phyloP scores from a whole-genome alignment of 441 rosid species.

The Breynia disticha region DNA sequence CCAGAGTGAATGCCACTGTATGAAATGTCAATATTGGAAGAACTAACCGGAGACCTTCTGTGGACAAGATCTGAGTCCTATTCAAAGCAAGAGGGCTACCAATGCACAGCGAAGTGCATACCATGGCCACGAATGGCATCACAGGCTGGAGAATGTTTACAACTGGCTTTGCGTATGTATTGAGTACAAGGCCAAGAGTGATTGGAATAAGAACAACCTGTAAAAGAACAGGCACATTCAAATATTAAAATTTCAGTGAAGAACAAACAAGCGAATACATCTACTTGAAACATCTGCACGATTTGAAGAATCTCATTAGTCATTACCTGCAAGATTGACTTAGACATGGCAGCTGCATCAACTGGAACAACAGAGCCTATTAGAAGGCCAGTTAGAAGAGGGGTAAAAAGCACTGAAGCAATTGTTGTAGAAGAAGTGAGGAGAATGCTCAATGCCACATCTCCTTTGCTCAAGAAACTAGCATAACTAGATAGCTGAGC shows the following conservation, averaged over 20 bases:
- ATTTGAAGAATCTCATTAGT: slow-evolving; percentile 15
- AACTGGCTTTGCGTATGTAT: slow-evolving; percentile 80
- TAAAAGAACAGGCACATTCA: slow-evolving; percentile 1
- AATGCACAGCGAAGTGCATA: slow-evolving; percentile 77
- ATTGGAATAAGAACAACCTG: slow-evolving; percentile 90
- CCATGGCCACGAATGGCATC: slow-evolving; percentile 92
- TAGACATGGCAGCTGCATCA: slow-evolving; percentile 83
- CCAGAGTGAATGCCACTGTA: slow-evolving; percentile 53
- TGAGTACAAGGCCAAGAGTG: slow-evolving; percentile 66
- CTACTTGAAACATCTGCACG: not conserved
- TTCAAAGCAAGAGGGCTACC: slow-evolving; percentile 90
- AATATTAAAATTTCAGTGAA: too few species aligned
- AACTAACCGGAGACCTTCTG: slow-evolving; percentile 56
- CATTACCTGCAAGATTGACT: slow-evolving; percentile 79
- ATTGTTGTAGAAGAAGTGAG: slow-evolving; percentile 74
- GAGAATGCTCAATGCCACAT: slow-evolving; percentile 92
- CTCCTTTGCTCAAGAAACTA: slow-evolving; percentile 78
- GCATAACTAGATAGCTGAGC: slow-evolving; percentile 93
- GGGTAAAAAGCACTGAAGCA: slow-evolving; percentile 69
- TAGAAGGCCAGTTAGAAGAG: slow-evolving; percentile 67
- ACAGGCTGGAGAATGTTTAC: slow-evolving; percentile 54
- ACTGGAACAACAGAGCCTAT: slow-evolving; percentile 90
- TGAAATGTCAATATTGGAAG: slow-evolving; percentile 79
- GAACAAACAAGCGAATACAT: not conserved
- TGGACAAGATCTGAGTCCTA: slow-evolving; percentile 59